Conservation (phyloP, 2,329 filamentous ascomycete genomes). For the Monilinia vaccinii-corymbosi region DNA sequence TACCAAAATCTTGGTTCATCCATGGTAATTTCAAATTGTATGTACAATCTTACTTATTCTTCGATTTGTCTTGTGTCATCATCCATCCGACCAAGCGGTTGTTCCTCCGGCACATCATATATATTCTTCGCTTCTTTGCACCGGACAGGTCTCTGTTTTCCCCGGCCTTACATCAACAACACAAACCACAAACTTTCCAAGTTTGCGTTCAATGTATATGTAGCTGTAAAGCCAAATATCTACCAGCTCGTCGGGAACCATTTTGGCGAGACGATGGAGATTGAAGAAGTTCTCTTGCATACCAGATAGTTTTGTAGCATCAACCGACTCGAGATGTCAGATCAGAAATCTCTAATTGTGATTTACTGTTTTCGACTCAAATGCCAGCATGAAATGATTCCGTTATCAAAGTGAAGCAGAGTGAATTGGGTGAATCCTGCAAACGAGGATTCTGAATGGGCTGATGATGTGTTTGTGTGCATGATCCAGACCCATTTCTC, state of each 20-base stretch:
- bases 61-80: too few relatives aligned
- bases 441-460: background rate
- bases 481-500: background rate
- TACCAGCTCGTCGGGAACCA: background rate
- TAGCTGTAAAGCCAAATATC: background rate
- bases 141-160: too few relatives aligned
- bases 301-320: background rate
- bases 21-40: too few relatives aligned
- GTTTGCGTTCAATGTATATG: background rate
- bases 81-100: too few relatives aligned
- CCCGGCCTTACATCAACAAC: background rate
- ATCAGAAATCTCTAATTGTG: background rate
- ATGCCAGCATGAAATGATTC: background rate
- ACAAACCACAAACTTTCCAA: background rate
- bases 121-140: too few relatives aligned
- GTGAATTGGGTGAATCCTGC: background rate
- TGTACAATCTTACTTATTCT: too few relatives aligned
- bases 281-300: background rate
- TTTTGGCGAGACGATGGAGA: background rate
- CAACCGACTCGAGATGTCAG: background rate
- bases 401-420: background rate
- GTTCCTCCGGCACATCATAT: too few relatives aligned
- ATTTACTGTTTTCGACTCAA: background rate
- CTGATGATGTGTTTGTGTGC: background rate
- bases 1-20: too few relatives aligned